A percentile compares a stretch with the other conserved stretches of the same genome.
These are phyloP conservation scores for Saccharomyces kudriavzevii DNA, from an alignment of 805 yeast genomes.

Conservation along the genomic window DNA sequence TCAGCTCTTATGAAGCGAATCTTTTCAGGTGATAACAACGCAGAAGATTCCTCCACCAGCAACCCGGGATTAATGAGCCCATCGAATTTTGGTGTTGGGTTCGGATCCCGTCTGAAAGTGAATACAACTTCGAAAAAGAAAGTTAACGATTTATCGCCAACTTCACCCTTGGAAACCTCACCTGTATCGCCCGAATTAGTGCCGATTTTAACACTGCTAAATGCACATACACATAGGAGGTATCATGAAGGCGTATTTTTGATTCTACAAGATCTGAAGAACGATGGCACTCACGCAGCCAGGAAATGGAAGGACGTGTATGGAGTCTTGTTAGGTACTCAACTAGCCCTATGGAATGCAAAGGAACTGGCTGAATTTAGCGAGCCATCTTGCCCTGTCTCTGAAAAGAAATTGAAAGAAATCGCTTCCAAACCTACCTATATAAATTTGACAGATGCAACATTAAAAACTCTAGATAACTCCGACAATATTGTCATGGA, in stretches of 20 bases:
- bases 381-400: slow-evolving; percentile 27
- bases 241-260: slow-evolving; percentile 71
- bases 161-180: slow-evolving; percentile 11
- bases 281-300: slow-evolving; percentile 80
- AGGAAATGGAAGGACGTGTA: slow-evolving; percentile 89
- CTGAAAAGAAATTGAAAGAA: slow-evolving; percentile 37
- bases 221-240: slow-evolving; percentile 68
- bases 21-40: slow-evolving; percentile 17
- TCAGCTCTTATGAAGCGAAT: slow-evolving; percentile 17
- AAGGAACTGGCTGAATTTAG: slow-evolving; percentile 48
- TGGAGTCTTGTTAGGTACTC: slow-evolving; percentile 85
- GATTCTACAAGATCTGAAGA: slow-evolving; percentile 62
- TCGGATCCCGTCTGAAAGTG: neutral
- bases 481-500: slow-evolving; percentile 57
- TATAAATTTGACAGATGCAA: slow-evolving; percentile 85
- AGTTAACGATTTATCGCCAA: slow-evolving; percentile 3
- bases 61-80: neutral
- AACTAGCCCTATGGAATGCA: slow-evolving; percentile 88
- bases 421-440: slow-evolving; percentile 74
- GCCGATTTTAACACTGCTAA: slow-evolving; percentile 66
- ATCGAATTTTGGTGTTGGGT: neutral
- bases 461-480: slow-evolving; percentile 60
- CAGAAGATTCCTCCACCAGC: neutral
- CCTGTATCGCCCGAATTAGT: slow-evolving; percentile 35
- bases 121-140: neutral